phyloP scores from a whole-genome alignment of 352 stramenopile species.

The Peronospora farinosa region DNA sequence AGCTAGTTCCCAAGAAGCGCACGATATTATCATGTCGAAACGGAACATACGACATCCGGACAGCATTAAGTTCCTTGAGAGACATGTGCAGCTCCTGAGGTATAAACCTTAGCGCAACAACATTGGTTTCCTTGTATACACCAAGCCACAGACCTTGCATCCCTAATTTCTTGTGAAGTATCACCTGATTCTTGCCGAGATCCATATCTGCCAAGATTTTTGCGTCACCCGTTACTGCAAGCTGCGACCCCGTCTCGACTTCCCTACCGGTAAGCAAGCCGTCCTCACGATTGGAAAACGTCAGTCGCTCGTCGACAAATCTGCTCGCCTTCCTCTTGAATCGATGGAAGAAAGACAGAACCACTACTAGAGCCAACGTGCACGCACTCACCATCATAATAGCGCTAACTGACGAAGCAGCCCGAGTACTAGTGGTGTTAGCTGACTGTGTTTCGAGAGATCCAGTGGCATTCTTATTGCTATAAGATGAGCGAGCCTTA shows the following conservation, averaged over 20 bases:
- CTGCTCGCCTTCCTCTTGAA: constrained; percentile 37
- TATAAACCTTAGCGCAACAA: constrained; percentile 54
- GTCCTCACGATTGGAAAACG: constrained; percentile 31
- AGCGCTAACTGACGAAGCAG: constrained; percentile 9
- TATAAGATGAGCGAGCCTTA: constrained; percentile 3
- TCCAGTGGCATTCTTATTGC: constrained; percentile 5
- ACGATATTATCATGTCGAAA: constrained; percentile 67
- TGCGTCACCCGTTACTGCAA: constrained; percentile 4
- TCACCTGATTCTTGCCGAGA: constrained; percentile 40
- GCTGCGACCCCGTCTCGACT: constrained; percentile 10
- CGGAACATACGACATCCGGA: constrained; percentile 46
- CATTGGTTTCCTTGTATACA: constrained; percentile 36
- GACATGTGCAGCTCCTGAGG: constrained; percentile 32
- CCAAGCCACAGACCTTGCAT: constrained; percentile 48
- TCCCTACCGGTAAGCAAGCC: constrained; percentile 14
- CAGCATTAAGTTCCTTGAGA: constrained; percentile 37
- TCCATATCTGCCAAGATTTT: constrained; percentile 43
- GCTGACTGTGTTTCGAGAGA: constrained; percentile 20
- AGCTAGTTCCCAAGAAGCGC: constrained; percentile 54
- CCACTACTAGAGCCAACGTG: constrained; percentile 26
- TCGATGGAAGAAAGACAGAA: constrained; percentile 32
- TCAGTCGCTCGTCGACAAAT: constrained; percentile 30
- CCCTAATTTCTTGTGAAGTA: constrained; percentile 46
- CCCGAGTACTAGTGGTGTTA: constrained; percentile 3
- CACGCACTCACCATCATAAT: constrained; percentile 26